Conservation (phyloP, 306 rosid species). For the Vigna hirtella region DNA sequence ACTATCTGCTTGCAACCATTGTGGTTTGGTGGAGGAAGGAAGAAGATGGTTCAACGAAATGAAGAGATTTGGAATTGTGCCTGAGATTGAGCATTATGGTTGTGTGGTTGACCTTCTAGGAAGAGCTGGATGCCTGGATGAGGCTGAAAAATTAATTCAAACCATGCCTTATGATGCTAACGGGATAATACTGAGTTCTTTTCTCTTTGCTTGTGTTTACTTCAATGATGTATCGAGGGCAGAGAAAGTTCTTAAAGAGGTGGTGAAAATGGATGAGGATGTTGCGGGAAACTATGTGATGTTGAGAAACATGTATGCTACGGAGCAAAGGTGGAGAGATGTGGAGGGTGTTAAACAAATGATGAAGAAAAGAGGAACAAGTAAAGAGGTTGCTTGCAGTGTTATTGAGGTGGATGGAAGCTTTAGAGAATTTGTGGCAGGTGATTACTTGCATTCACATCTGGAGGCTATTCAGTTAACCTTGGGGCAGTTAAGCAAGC, state of each 20-base stretch:
- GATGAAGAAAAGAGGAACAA: constrained; percentile 60
- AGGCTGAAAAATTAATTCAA: constrained; percentile 67
- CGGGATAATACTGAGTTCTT: constrained; percentile 71
- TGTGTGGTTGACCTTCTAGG: constrained; percentile 81
- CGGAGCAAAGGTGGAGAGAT: constrained; percentile 66
- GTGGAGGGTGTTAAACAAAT: constrained; percentile 60
- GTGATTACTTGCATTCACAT: constrained; percentile 45
- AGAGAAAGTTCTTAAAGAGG: constrained; percentile 59
- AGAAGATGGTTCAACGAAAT: constrained; percentile 63
- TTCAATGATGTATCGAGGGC: constrained; percentile 64
- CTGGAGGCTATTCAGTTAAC: constrained; percentile 48
- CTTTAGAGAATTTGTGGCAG: constrained; percentile 65
- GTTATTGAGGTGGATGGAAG: constrained; percentile 65
- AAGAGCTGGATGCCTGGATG: constrained; percentile 73
- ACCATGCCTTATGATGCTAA: constrained; percentile 69
- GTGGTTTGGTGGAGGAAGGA: constrained; percentile 79
- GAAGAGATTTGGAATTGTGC: constrained; percentile 58
- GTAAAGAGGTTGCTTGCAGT: constrained; percentile 71
- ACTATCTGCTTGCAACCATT: constrained; percentile 73
- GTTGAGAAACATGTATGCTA: constrained; percentile 71
- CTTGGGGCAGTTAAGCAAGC: constrained; percentile 59
- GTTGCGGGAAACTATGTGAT: constrained; percentile 63
- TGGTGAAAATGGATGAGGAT: constrained; percentile 50
- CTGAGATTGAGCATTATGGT: constrained; percentile 78
- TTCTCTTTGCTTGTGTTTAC: constrained; percentile 69